These are phyloP conservation scores for Nematocida major DNA, from an alignment of 371 early-diverging fungal species.

Conservation along the genomic window DNA sequence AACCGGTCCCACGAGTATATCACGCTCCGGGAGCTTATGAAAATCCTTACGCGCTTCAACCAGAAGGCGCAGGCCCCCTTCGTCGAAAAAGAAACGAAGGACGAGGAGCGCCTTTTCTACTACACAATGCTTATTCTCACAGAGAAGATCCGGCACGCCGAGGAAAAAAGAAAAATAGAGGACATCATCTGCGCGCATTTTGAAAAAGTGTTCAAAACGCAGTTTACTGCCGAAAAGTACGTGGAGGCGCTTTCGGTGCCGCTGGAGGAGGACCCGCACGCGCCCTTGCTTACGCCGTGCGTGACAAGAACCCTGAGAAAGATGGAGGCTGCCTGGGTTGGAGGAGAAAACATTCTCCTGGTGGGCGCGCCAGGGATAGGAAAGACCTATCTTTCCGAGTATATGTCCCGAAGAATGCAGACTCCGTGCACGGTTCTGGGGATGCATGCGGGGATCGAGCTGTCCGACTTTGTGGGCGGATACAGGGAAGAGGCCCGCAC, in stretches of 20 bases:
- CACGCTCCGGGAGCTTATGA: constrained; percentile 50
- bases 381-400: constrained; percentile 92
- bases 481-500: constrained; percentile 67
- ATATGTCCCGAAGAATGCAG: constrained; percentile 69
- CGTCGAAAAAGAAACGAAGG: not conserved
- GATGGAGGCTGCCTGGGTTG: constrained; percentile 72
- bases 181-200: not conserved
- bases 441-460: constrained; percentile 92
- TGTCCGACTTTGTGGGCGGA: constrained; percentile 84
- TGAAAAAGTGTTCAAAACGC: constrained; percentile 12
- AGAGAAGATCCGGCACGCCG: constrained; percentile 23
- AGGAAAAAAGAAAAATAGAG: constrained; percentile 23
- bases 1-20: constrained; percentile 44
- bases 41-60: constrained; percentile 27
- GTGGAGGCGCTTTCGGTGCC: constrained; percentile 23
- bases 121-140: constrained; percentile 40
- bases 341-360: constrained; percentile 85
- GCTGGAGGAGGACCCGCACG: not conserved
- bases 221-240: not conserved
- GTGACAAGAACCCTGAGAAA: constrained; percentile 74
- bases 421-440: constrained; percentile 77
- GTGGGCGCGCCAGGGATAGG: constrained; percentile 99
- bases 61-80: not conserved
- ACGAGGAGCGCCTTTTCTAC: constrained; percentile 36
- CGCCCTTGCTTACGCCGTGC: constrained; percentile 50